These are phyloP conservation scores for Vaccinium myrtillus DNA, from an alignment of 148 eudicot genomes.

Conservation along the genomic window DNA sequence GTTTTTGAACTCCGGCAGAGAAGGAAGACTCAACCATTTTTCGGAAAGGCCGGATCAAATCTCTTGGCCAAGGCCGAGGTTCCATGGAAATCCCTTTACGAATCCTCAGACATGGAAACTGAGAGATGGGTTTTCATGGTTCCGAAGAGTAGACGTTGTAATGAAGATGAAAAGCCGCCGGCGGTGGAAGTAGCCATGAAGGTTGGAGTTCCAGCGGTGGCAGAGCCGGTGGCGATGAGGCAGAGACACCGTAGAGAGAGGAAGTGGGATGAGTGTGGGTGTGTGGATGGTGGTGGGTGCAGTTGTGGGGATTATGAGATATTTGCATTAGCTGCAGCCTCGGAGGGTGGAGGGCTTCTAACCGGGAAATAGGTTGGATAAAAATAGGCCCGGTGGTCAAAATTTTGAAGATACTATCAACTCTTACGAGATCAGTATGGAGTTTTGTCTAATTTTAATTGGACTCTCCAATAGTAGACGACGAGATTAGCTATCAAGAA, in stretches of 20 bases:
- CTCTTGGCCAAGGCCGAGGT: slow-evolving; percentile 49
- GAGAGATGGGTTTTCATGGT: slow-evolving; percentile 39
- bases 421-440: no score
- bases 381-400: no score
- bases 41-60: slow-evolving; percentile 32
- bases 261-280: slow-evolving; percentile 37
- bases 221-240: slow-evolving; percentile 16
- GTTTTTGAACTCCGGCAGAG: slow-evolving; percentile 48
- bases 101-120: slow-evolving; percentile 38
- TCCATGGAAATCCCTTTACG: slow-evolving; percentile 45
- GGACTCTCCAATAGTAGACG: no score
- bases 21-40: slow-evolving; percentile 21
- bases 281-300: slow-evolving; percentile 31
- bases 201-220: slow-evolving; percentile 12
- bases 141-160: not conserved
- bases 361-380: no score
- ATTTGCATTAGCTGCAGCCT: slow-evolving; percentile 29
- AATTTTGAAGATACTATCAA: no score
- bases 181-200: slow-evolving; percentile 42
- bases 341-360: slow-evolving; percentile 23
- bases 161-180: slow-evolving; percentile 38
- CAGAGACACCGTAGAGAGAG: slow-evolving; percentile 12
- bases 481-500: no score
- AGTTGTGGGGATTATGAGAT: slow-evolving; percentile 30
- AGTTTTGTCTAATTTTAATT: no score